Percentiles rank a stretch among this genome's conserved stretches.
Conservation (phyloP, 305 asterid species). For the Fraxinus sp. region DNA sequence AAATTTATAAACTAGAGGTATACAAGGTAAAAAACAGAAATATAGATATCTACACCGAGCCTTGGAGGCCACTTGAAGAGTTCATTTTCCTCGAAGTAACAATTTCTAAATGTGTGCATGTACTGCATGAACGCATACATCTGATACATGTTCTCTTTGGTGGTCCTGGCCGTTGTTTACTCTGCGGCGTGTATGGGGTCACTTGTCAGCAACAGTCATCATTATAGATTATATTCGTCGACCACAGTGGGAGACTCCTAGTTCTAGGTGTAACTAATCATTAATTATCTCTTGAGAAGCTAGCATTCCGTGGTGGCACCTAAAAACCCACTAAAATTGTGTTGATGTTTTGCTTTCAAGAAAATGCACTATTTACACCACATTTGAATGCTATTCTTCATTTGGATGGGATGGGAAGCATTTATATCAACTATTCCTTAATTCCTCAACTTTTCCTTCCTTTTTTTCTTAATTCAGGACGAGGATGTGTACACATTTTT, state of each 20-base stretch:
- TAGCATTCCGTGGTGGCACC: neutral
- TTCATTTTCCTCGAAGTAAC: neutral
- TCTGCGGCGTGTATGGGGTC: neutral
- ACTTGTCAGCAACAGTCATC: neutral
- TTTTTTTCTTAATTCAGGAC: conserved; percentile 46
- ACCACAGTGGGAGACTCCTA: neutral
- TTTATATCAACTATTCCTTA: neutral
- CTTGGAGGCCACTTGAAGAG: neutral
- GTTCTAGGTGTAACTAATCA: neutral
- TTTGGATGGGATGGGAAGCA: neutral
- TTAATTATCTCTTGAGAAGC: neutral
- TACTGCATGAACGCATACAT: neutral
- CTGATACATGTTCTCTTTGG: neutral
- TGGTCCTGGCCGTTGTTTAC: neutral
- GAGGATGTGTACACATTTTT: conserved; percentile 90
- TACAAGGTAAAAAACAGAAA: neutral
- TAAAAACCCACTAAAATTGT: neutral
- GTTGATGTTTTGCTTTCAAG: neutral
- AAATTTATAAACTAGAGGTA: neutral
- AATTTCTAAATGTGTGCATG: neutral
- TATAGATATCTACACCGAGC: neutral
- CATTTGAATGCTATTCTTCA: neutral
- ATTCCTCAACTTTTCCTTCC: neutral
- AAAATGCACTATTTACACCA: neutral
- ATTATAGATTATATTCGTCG: neutral